Evolutionary conservation across 129 eudicot species (phyloP), one percentile per base, ranked within the genome.

Genomic region (Helianthus tuberosus): DNA sequence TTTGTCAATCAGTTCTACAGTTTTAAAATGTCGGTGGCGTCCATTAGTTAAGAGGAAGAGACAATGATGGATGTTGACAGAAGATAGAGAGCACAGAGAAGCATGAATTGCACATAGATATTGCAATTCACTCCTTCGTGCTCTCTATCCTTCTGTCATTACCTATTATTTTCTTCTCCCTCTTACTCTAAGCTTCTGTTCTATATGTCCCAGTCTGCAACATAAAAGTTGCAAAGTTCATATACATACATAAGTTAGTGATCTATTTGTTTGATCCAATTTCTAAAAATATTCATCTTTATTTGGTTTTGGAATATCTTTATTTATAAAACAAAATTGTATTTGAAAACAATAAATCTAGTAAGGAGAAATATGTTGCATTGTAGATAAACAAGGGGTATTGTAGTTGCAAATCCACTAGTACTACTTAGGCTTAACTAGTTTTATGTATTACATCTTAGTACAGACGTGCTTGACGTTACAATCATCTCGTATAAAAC

Each of bases 31-130:
- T 8, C 27, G 6, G 6, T 9, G 13, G 6, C 23, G 35, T 38
- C 27, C 39, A 6, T 14, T 52, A 12, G 4, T 55, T 11, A 55
- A 68, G 44, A 48, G 64, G 69, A 50, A 49, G 36, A 50, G 55
- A 47, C 8, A 49, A 77, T 59, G 11, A 77, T 50, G 64, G 76
- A 77, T 68, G 90, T 79, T 88, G 95, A 88, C 95, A 88, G 95
- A 88, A 88, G 94, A 88, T 85, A 88, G 94, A 88, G 94, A 88
- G 94, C 94, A 88, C 94, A 77, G 53, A 88, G 82, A 66, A 85
- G 84, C 80, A 49, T 73, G 94, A 83, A 43, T 13, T 83, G 83
- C 82, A 69, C 41, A 5, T 16, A 11, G 50, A 38, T n/a, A 51
- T 59, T 63, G 80, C 82, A 80, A 63, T 50, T 85, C 83, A 77